These are phyloP conservation scores for Panaeolus papilionaceus DNA, from an alignment of 768 basidiomycete species.

Conservation along the genomic window DNA sequence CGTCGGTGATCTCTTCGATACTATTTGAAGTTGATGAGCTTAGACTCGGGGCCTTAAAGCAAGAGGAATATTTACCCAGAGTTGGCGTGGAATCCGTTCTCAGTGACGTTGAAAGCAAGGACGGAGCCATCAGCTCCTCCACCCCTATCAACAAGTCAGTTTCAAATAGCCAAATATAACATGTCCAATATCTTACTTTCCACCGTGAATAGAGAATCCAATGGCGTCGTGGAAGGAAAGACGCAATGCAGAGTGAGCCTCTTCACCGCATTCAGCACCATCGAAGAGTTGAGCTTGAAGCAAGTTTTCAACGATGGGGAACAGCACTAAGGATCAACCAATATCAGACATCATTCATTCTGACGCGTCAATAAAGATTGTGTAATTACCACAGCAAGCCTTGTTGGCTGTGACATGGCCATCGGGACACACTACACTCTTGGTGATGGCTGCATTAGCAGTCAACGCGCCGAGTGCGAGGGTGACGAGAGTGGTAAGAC, in stretches of 20 bases:
- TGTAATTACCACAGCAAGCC: slow-evolving; percentile 25
- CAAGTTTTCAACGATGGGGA: slow-evolving; percentile 27
- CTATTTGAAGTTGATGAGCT: no score
- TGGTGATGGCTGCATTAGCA: slow-evolving; percentile 25
- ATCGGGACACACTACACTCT: slow-evolving; percentile 28
- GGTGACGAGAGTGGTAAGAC: slow-evolving; percentile 20
- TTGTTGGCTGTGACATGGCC: slow-evolving; percentile 29
- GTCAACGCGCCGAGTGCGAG: slow-evolving; percentile 18
- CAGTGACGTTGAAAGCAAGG: slow-evolving; percentile 32
- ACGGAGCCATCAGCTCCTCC: slow-evolving; percentile 40
- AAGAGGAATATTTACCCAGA: not conserved
- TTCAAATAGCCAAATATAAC: not conserved
- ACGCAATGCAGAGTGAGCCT: slow-evolving; percentile 27
- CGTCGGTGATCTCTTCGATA: slow-evolving; percentile 21
- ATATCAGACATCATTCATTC: not conserved
- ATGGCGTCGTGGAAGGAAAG: slow-evolving; percentile 29
- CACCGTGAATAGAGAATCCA: slow-evolving; percentile 24
- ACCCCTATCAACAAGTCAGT: slow-evolving; percentile 20
- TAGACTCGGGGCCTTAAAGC: no score
- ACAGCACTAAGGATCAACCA: slow-evolving; percentile 7
- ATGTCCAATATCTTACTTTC: slow-evolving; percentile 22
- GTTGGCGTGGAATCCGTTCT: slow-evolving; percentile 29
- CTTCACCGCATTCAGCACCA: slow-evolving; percentile 27
- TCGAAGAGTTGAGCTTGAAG: slow-evolving; percentile 26
- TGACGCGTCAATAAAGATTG: no score